A percentile compares a stretch with the other conserved stretches of the same genome.
Evolutionary conservation across 2,329 filamentous ascomycete species (phyloP).

Genomic region (Neospermospora avenae): DNA sequence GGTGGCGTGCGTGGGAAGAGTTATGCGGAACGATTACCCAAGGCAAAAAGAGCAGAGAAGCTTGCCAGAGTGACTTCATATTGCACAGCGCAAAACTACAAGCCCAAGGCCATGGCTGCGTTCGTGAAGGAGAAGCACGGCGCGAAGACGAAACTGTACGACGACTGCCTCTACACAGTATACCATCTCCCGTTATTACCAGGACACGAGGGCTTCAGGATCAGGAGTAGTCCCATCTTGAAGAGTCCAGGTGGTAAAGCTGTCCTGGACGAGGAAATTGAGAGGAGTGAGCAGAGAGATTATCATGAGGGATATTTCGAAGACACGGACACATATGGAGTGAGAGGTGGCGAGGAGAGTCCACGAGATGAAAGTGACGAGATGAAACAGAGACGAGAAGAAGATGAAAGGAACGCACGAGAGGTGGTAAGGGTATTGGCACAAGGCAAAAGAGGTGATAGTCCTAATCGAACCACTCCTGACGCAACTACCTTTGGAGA

Average conservation of each 20-base stretch:
- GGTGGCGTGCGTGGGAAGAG: slow-evolving; percentile 73
- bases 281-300: slow-evolving; percentile 83
- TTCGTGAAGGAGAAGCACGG: slow-evolving; percentile 86
- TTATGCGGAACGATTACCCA: slow-evolving; percentile 90
- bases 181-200: slow-evolving; percentile 89
- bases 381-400: slow-evolving; percentile 29
- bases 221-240: slow-evolving; percentile 85
- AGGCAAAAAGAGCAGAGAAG: slow-evolving; percentile 81
- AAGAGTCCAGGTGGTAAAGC: slow-evolving; percentile 93
- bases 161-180: slow-evolving; percentile 93
- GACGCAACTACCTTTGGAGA: slow-evolving; percentile 82
- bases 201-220: slow-evolving; percentile 79
- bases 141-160: slow-evolving; percentile 92
- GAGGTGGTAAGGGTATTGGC: slow-evolving; percentile 36
- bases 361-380: slow-evolving; percentile 41
- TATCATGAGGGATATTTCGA: slow-evolving; percentile 91
- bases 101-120: slow-evolving; percentile 80
- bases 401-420: slow-evolving; percentile 35
- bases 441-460: slow-evolving; percentile 43
- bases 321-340: slow-evolving; percentile 58
- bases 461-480: slow-evolving; percentile 59
- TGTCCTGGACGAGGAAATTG: slow-evolving; percentile 90
- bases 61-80: slow-evolving; percentile 90
- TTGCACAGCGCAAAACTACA: slow-evolving; percentile 92
- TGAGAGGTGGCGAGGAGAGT: slow-evolving; percentile 43